Evolutionary conservation across 1,284 basidiomycete genomes (phyloP).

Genomic region (Irpex lacteus): DNA sequence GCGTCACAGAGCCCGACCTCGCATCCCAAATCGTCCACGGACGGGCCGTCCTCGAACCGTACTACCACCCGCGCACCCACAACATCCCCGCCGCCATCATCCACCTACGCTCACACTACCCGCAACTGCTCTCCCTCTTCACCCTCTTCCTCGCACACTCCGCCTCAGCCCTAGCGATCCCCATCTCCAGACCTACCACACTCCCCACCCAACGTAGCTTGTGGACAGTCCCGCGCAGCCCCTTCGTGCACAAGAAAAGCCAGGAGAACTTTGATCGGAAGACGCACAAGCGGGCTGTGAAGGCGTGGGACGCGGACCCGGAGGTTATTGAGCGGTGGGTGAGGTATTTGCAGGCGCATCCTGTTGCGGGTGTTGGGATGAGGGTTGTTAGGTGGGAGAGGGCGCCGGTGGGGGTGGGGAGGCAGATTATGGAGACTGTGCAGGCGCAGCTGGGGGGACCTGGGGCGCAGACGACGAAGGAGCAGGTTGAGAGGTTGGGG

Average conservation of each 20-base stretch:
- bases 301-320: slow-evolving; percentile 86
- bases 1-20: slow-evolving; percentile 5
- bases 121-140: slow-evolving; percentile 73
- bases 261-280: slow-evolving; percentile 95
- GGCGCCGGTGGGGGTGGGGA: slow-evolving; percentile 64
- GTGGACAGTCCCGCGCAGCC: slow-evolving; percentile 85
- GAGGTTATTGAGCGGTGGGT: slow-evolving; percentile 83
- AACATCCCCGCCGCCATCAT: slow-evolving; percentile 80
- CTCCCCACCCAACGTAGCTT: slow-evolving; percentile 80
- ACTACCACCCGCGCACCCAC: slow-evolving; percentile 62
- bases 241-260: slow-evolving; percentile 92
- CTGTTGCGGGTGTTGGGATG: slow-evolving; percentile 85
- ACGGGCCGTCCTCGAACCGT: slow-evolving; percentile 50
- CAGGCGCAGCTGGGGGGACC: slow-evolving; percentile 15
- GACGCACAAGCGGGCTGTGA: slow-evolving; percentile 84
- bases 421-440: slow-evolving; percentile 40
- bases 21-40: slow-evolving; percentile 54
- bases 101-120: slow-evolving; percentile 80
- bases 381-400: slow-evolving; percentile 79
- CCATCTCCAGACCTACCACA: slow-evolving; percentile 63
- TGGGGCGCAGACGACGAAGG: slow-evolving; percentile 17
- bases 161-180: slow-evolving; percentile 82
- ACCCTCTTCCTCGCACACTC: slow-evolving; percentile 85
- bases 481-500: slow-evolving; percentile 36
- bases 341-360: slow-evolving; percentile 76